phyloP scores from a whole-genome alignment of 352 stramenopile species.

The Globisporangium alternatum region DNA sequence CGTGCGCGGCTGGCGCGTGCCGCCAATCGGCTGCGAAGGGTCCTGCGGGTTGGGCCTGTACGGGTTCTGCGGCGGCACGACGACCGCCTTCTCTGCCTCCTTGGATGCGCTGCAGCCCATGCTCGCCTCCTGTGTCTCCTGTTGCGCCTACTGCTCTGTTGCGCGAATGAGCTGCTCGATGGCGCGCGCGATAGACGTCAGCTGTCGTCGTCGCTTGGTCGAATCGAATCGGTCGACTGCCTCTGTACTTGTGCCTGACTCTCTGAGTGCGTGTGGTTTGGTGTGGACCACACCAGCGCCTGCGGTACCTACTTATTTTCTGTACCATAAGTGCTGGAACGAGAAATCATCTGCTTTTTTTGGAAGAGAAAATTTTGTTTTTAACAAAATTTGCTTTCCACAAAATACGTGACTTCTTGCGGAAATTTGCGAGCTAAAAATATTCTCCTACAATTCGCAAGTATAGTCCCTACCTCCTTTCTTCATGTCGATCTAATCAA shows the following conservation, averaged over 20 bases:
- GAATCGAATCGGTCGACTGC: slow-evolving; percentile 1
- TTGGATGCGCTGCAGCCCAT: slow-evolving; percentile 19
- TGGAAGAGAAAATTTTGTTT: too few species aligned
- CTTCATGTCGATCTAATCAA: too few species aligned
- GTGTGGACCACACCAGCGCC: neutral
- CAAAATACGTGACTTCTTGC: too few species aligned
- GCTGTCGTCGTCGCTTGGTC: slow-evolving; percentile 11
- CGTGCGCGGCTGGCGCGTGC: neutral
- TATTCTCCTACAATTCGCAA: too few species aligned
- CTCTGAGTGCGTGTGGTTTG: neutral
- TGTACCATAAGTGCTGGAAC: too few species aligned
- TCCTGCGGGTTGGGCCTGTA: slow-evolving; percentile 11
- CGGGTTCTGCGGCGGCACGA: neutral
- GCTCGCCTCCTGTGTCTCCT: neutral
- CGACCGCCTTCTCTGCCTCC: slow-evolving; percentile 6
- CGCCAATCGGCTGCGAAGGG: neutral
- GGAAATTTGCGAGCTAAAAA: too few species aligned
- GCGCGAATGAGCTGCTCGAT: slow-evolving; percentile 8
- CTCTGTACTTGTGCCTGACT: slow-evolving; percentile 1
- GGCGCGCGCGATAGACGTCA: neutral
- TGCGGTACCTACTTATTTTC: neutral
- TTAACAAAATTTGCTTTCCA: too few species aligned
- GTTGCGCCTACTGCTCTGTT: neutral
- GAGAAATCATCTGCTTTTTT: too few species aligned
- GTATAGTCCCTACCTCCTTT: too few species aligned